Evolutionary conservation across 345 rosid species (phyloP).

Genomic region (Populus simonii): DNA sequence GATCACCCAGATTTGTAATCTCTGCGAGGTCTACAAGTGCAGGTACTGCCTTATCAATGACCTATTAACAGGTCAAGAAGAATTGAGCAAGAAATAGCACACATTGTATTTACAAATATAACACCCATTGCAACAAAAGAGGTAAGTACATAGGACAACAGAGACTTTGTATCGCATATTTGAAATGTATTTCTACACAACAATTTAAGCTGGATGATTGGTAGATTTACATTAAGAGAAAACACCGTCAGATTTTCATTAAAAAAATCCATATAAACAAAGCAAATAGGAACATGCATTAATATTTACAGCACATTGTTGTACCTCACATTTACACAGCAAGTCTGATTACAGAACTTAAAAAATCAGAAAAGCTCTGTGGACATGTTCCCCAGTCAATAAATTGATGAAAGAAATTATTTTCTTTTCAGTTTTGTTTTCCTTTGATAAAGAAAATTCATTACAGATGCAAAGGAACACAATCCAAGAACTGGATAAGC

Average conservation of each 20-base stretch:
- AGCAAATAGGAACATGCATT: neutral
- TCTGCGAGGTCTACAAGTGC: conserved; percentile 86
- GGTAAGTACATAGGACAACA: neutral
- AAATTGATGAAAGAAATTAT: neutral
- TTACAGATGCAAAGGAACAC: neutral
- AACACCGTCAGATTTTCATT: neutral
- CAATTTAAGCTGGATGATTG: neutral
- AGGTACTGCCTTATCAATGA: conserved; percentile 72
- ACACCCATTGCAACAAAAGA: neutral
- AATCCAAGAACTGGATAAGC: neutral
- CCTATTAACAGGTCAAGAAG: conserved; percentile 30
- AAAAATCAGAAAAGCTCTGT: neutral
- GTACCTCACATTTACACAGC: neutral
- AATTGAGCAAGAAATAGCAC: neutral
- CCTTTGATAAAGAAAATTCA: neutral
- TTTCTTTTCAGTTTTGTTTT: neutral
- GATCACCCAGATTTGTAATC: conserved; percentile 79
- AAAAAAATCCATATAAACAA: neutral
- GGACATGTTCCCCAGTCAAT: neutral
- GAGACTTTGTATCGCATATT: neutral
- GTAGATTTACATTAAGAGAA: neutral
- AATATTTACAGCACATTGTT: neutral
- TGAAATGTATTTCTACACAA: neutral
- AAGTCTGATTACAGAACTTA: neutral
- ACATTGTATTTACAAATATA: neutral